A percentile compares a stretch with the other conserved stretches of the same genome.
phyloP scores from a whole-genome alignment of 2,329 filamentous ascomycete genomes.

The Neurospora sp. region DNA sequence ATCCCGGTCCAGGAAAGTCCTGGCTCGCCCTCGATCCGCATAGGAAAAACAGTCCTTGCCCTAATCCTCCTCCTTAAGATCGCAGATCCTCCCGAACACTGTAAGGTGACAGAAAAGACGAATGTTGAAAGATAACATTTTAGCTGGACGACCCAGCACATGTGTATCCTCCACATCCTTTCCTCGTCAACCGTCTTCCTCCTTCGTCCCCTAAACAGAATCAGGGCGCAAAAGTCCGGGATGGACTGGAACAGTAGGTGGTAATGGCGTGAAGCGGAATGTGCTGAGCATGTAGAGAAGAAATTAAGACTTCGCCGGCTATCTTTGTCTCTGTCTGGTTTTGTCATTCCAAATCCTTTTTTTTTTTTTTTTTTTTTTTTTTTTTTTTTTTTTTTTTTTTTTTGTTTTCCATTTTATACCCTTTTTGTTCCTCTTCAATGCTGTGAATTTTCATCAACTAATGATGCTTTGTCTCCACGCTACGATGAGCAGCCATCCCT shows the following conservation, averaged over 20 bases:
- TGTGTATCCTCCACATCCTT: not conserved
- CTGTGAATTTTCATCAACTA: not conserved
- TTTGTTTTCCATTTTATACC: not conserved
- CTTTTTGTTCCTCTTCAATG: not conserved
- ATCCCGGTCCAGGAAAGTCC: not conserved
- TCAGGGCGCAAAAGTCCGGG: not conserved
- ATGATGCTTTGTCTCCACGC: not conserved
- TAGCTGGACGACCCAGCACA: not conserved
- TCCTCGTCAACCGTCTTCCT: not conserved
- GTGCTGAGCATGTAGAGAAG: not conserved
- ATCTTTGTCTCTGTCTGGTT: not conserved
- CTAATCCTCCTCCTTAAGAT: not conserved
- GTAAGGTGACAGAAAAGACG: not conserved
- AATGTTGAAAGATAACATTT: not conserved
- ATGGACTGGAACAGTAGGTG: not conserved
- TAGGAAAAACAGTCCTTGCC: not conserved
- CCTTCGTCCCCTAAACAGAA: not conserved
- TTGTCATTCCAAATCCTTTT: not conserved
- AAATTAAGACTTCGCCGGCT: not conserved
- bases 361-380: not conserved
- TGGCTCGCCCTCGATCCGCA: not conserved
- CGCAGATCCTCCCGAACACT: not conserved
- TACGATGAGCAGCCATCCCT: not conserved
- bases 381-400: not conserved
- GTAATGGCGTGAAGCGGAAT: not conserved